Conservation (phyloP, 148 eudicot genomes). For the Hydrangea macrophylla region DNA sequence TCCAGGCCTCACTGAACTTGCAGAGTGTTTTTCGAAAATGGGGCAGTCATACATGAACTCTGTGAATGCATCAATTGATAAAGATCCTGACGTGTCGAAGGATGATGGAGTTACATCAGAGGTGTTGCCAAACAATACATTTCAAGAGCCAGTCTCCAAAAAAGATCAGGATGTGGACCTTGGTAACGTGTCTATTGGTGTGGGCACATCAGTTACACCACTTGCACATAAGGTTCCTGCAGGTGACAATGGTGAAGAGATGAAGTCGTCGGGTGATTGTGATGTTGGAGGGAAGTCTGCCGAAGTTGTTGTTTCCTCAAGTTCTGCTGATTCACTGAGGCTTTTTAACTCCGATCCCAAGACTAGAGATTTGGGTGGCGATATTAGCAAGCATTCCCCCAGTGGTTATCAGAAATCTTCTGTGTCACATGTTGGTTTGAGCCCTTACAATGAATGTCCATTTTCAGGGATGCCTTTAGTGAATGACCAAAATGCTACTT, state of each 20-base stretch:
- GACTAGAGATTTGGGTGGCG: not conserved
- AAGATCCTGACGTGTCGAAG: slow-evolving; percentile 21
- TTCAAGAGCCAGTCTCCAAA: slow-evolving; percentile 1
- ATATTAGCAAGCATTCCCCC: not conserved
- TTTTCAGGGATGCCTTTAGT: slow-evolving; percentile 30
- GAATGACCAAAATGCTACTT: slow-evolving; percentile 16
- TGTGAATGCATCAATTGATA: slow-evolving; percentile 1
- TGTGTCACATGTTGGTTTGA: not conserved
- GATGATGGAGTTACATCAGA: slow-evolving; percentile 12
- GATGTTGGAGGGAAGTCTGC: slow-evolving; percentile 5
- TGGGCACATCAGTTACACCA: not conserved
- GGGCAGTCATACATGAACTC: slow-evolving; percentile 34
- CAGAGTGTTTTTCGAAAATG: slow-evolving; percentile 35
- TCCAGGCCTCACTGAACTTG: slow-evolving; percentile 44
- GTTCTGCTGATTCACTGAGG: not conserved
- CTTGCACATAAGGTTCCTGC: not conserved
- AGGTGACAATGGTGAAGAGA: not conserved
- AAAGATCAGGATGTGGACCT: slow-evolving; percentile 8
- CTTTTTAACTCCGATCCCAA: not conserved
- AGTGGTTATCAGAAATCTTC: not conserved
- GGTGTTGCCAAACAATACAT: slow-evolving; percentile 8
- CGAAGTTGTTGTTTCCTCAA: slow-evolving; percentile 6
- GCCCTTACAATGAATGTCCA: slow-evolving; percentile 31
- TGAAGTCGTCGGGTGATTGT: not conserved
- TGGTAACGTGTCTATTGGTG: not conserved